Conservation (phyloP, 768 basidiomycete genomes). For the Chiua virens region DNA sequence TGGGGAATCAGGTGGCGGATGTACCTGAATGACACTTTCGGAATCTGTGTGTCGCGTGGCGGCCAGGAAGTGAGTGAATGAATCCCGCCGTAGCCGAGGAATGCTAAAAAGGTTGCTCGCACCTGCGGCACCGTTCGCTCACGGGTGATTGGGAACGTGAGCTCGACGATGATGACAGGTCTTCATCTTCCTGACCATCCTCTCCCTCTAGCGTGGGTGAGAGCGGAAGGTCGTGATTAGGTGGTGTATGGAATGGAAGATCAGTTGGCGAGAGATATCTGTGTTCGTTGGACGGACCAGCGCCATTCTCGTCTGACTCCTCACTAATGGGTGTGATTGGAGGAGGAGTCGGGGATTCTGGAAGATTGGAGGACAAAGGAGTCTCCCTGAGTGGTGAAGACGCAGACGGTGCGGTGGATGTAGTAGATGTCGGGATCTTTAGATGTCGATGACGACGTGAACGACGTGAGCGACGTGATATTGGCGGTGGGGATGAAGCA, state of each 20-base stretch:
- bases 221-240: slow-evolving; percentile 48
- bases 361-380: slow-evolving; percentile 39
- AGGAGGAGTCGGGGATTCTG: slow-evolving; percentile 54
- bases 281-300: slow-evolving; percentile 50
- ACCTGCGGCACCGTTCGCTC: slow-evolving; percentile 61
- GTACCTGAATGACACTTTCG: slow-evolving; percentile 68
- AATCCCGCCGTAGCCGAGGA: slow-evolving; percentile 63
- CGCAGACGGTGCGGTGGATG: slow-evolving; percentile 40
- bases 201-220: slow-evolving; percentile 31
- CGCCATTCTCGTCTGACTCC: slow-evolving; percentile 47
- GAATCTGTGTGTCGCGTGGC: slow-evolving; percentile 61
- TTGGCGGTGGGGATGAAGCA: slow-evolving; percentile 42
- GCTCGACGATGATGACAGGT: slow-evolving; percentile 22
- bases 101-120: slow-evolving; percentile 79
- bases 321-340: slow-evolving; percentile 83
- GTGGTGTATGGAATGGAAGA: slow-evolving; percentile 56
- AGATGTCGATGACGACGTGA: slow-evolving; percentile 61
- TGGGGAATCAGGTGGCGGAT: slow-evolving; percentile 80
- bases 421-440: slow-evolving; percentile 37
- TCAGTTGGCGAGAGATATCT: slow-evolving; percentile 66
- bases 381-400: slow-evolving; percentile 69
- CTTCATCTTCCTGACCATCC: slow-evolving; percentile 24
- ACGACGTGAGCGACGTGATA: slow-evolving; percentile 57
- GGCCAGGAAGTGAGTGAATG: slow-evolving; percentile 66
- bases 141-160: slow-evolving; percentile 62